Evolutionary conservation across 257 asterid species (phyloP).

Genomic region (Nicotiana obtusifolia): DNA sequence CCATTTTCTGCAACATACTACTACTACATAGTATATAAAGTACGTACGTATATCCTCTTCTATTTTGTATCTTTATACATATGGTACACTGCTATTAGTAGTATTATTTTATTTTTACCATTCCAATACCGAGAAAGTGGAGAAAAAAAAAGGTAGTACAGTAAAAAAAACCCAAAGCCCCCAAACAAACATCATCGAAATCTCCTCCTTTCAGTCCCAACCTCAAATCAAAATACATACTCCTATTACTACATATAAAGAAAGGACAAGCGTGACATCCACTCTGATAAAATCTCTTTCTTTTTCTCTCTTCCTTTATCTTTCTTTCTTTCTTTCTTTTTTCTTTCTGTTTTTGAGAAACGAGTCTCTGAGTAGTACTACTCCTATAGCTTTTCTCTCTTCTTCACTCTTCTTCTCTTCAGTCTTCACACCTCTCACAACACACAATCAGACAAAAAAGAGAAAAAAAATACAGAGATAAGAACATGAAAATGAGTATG

Average conservation of each 20-base stretch:
- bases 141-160: neutral
- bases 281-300: constrained; percentile 56
- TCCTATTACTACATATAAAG: constrained; percentile 7
- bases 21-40: neutral
- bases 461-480: constrained; percentile 11
- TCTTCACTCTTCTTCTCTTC: neutral
- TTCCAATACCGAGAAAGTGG: neutral
- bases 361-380: constrained; percentile 11
- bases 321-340: constrained; percentile 3
- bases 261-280: constrained; percentile 89
- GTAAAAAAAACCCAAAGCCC: neutral
- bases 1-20: neutral
- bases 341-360: constrained; percentile 27
- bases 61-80: neutral
- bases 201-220: constrained; percentile 2
- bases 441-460: constrained; percentile 14
- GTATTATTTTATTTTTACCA: neutral
- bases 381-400: neutral
- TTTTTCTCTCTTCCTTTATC: constrained; percentile 24
- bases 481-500: constrained; percentile 5
- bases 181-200: constrained; percentile 12
- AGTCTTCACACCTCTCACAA: neutral
- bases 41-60: neutral
- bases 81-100: neutral
- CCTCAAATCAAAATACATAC: neutral